Conservation (phyloP, 2,329 filamentous ascomycete genomes). For the Incumbomyces delicatus region DNA sequence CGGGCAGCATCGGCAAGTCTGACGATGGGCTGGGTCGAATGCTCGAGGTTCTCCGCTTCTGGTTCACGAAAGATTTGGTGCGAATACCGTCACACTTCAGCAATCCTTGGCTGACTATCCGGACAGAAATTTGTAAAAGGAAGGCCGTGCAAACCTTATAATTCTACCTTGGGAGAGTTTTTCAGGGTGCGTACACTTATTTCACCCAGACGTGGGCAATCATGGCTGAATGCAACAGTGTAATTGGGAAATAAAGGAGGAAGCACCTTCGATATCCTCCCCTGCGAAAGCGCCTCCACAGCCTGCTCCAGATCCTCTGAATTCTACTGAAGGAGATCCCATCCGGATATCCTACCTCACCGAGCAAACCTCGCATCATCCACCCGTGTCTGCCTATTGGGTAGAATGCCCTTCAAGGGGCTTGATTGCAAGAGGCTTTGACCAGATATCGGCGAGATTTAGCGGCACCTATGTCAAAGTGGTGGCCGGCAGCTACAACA, state of each 20-base stretch:
- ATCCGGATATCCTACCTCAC: slow-evolving; percentile 88
- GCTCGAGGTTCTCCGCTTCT: slow-evolving; percentile 89
- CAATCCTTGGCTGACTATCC: slow-evolving; percentile 8
- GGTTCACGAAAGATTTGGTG: slow-evolving; percentile 94
- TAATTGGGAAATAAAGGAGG: slow-evolving; percentile 87
- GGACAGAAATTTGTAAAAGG: slow-evolving; percentile 88
- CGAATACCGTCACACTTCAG: slow-evolving; percentile 12
- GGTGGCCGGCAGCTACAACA: slow-evolving; percentile 80
- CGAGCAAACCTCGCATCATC: slow-evolving; percentile 96
- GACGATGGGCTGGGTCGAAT: slow-evolving; percentile 87
- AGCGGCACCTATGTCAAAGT: slow-evolving; percentile 92
- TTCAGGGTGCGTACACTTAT: slow-evolving; percentile 61
- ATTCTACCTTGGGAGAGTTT: slow-evolving; percentile 93
- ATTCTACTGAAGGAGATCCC: slow-evolving; percentile 28
- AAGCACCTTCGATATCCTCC: slow-evolving; percentile 52
- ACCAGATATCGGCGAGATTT: slow-evolving; percentile 95
- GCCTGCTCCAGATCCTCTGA: slow-evolving; percentile 27
- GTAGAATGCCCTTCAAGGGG: slow-evolving; percentile 88
- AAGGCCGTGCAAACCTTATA: slow-evolving; percentile 98
- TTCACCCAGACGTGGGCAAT: background rate
- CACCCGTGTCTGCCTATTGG: slow-evolving; percentile 91
- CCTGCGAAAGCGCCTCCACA: slow-evolving; percentile 25
- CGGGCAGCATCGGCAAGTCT: slow-evolving; percentile 64
- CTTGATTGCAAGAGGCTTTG: slow-evolving; percentile 77
- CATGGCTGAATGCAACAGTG: slow-evolving; percentile 46